Evolutionary conservation across 257 asterid genomes (phyloP).

Genomic region (Ehretia macrophylla): DNA sequence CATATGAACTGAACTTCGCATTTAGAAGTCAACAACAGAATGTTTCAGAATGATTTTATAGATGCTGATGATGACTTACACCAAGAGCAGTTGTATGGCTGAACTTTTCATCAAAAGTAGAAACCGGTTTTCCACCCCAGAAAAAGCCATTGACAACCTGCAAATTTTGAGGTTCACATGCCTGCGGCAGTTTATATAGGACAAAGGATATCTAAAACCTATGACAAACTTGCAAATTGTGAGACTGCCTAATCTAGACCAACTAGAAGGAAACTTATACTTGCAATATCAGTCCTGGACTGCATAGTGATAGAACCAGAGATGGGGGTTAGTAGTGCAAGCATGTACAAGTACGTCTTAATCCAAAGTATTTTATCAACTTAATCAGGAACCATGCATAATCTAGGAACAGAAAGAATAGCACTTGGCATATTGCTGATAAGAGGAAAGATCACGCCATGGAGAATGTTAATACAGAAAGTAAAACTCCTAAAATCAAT

Average conservation of each 20-base stretch:
- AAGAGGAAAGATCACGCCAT: not conserved
- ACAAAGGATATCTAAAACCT: not conserved
- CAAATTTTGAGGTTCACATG: conserved; percentile 12
- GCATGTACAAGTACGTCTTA: no score
- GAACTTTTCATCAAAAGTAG: conserved; percentile 38
- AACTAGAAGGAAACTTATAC: no score
- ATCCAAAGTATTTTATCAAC: no score
- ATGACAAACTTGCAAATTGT: no score
- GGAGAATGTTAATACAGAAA: no score
- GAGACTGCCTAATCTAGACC: no score
- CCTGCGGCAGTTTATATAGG: not conserved
- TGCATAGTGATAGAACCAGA: no score
- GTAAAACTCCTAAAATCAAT: not conserved
- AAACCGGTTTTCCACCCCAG: conserved; percentile 69
- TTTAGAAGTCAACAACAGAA: conserved; percentile 10
- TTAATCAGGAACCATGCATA: not conserved
- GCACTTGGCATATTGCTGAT: not conserved
- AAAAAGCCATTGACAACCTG: conserved; percentile 93
- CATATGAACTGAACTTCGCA: conserved; percentile 13
- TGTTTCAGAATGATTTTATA: conserved; percentile 1
- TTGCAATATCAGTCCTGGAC: no score
- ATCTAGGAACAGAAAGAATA: not conserved
- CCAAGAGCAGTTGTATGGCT: conserved; percentile 70
- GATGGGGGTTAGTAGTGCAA: not conserved
- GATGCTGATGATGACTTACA: conserved; percentile 43